phyloP scores from a whole-genome alignment of 2,329 filamentous ascomycete species.

The Akanthomyces lecanii region DNA sequence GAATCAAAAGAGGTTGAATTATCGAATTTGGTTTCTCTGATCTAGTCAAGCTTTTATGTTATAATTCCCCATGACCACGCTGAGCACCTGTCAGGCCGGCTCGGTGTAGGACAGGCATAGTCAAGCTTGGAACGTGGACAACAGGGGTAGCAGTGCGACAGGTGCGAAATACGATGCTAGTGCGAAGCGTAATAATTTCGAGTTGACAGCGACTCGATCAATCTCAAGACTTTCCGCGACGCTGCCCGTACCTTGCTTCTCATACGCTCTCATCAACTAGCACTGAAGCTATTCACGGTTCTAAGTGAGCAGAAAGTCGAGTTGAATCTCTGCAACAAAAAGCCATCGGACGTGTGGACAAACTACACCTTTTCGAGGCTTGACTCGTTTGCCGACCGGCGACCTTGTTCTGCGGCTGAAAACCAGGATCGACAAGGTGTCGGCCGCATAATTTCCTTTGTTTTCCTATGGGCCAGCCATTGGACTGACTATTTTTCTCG shows the following conservation, averaged over 20 bases:
- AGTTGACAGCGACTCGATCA: neutral
- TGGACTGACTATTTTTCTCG: neutral
- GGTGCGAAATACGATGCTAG: neutral
- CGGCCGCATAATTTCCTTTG: slow-evolving; percentile 9
- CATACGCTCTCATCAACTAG: too few species aligned
- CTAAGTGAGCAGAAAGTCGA: neutral
- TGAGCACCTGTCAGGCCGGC: too few species aligned
- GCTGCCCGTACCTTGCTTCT: neutral
- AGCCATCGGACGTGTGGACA: neutral
- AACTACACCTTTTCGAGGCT: neutral
- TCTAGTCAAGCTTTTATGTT: too few species aligned
- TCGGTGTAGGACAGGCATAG: too few species aligned
- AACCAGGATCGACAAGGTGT: slow-evolving; percentile 13
- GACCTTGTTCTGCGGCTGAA: slow-evolving; percentile 5
- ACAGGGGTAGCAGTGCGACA: neutral
- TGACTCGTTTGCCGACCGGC: neutral
- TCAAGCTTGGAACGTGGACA: neutral
- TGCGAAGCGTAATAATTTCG: neutral
- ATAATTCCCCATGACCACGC: too few species aligned
- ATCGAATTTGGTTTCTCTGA: too few species aligned
- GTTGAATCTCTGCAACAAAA: neutral
- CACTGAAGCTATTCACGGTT: neutral
- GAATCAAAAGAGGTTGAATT: too few species aligned
- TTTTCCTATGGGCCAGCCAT: neutral
- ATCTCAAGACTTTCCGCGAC: neutral